Evolutionary conservation across 2,329 filamentous ascomycete genomes (phyloP), one percentile per base, ranked within the genome.

Genomic region (Xylaria sp.): DNA sequence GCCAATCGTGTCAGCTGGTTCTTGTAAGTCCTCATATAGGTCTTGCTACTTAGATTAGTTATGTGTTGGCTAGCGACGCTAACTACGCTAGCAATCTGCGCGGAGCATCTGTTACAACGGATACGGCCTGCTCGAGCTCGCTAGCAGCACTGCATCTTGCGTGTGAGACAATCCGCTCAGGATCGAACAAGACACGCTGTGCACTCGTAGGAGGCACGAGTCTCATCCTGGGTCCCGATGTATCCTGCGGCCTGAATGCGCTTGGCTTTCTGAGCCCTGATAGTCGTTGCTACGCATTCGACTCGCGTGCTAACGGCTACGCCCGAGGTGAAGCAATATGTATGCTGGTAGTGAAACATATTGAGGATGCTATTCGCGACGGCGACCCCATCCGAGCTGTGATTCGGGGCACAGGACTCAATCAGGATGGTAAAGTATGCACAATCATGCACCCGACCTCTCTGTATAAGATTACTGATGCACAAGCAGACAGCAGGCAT

Each of bases 1-100:
- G 63, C 63, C 37, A 60, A 65, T 21, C 44, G 63, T 3, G 50
- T 65, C 8, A 53, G 47, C 27, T 65, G 63, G 63, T 60, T 65
- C 37, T 66, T 51, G 53, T 63, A 58, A 48, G 53, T n/a, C 13
- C 29, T 16, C 18, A 29, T 40, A 16, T 4, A 12, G 10, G 16
- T 18, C 21, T 3, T 40, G 4, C 23, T 2, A 63, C 13, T 9
- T 5, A n/a, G 27, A 37, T 13, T 9, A 3, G 6, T 47, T 21
- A 21, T 1, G n/a, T 18, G n/a, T n/a, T 47, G 44, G n/a, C 42
- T 1, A 21, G 9, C 5, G 6, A 47, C n/a, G 18, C 18, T 32
- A 35, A 35, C 27, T 9, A 5, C 9, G 1, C 1, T 23, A 63
- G 60, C 35, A 53, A 65, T 27, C 18, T 65, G 16, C 54, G 62